These are phyloP conservation scores for Xylaria grammica DNA, from an alignment of 495 filamentous ascomycete genomes.

Conservation along the genomic window DNA sequence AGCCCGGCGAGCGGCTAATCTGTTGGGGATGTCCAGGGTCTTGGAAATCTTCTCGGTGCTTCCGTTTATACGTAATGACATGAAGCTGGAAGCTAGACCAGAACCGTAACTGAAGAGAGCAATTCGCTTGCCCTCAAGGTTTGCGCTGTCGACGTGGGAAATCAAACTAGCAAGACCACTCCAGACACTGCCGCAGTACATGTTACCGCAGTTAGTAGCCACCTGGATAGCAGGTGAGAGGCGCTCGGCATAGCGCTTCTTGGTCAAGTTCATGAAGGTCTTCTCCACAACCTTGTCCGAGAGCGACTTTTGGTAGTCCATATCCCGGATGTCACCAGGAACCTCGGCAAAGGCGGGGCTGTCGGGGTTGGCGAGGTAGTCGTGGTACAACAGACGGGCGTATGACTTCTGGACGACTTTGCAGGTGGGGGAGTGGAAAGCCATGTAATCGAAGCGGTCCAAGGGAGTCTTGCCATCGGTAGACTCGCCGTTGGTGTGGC, in stretches of 20 bases:
- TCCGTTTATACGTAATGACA: conserved; percentile 83
- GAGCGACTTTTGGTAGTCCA: conserved; percentile 84
- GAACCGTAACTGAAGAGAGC: conserved; percentile 95
- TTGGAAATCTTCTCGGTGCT: conserved; percentile 75
- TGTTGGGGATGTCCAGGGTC: conserved; percentile 79
- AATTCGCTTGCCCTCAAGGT: conserved; percentile 82
- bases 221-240: conserved; percentile 84
- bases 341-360: conserved; percentile 83
- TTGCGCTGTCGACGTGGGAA: conserved; percentile 68
- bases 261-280: conserved; percentile 91
- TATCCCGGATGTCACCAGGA: conserved; percentile 79
- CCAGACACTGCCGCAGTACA: conserved; percentile 97
- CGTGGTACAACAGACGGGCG: conserved; percentile 94
- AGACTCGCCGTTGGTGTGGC: conserved; percentile 60
- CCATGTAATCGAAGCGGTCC: conserved; percentile 94
- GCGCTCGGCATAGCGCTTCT: conserved; percentile 92
- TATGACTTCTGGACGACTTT: conserved; percentile 97
- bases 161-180: conserved; percentile 80
- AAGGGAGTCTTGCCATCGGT: conserved; percentile 69
- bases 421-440: conserved; percentile 97
- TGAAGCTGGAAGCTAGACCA: conserved; percentile 87
- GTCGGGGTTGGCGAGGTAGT: conserved; percentile 81
- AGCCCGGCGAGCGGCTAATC: conserved; percentile 70
- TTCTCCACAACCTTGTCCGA: conserved; percentile 96
- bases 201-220: conserved; percentile 96